phyloP scores from a whole-genome alignment of 2,329 filamentous ascomycete species.

The Karstenula rhodostoma region DNA sequence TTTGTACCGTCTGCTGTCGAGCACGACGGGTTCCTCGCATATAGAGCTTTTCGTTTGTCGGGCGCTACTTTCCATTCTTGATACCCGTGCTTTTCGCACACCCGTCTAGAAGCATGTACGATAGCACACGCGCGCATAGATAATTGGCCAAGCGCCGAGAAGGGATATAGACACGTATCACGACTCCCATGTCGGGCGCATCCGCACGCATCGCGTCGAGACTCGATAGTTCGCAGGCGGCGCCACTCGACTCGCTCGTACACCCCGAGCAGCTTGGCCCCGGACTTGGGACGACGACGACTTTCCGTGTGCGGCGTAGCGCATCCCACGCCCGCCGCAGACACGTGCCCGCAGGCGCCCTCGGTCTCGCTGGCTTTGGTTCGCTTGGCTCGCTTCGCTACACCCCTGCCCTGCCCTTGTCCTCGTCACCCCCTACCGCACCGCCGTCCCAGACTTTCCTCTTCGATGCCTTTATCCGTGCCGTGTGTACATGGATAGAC shows the following conservation, averaged over 20 bases:
- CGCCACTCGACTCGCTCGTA: neutral
- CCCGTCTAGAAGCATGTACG: conserved; percentile 22
- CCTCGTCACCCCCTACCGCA: neutral
- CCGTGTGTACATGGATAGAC: neutral
- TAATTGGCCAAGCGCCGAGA: conserved; percentile 7
- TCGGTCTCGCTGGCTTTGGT: conserved; percentile 11
- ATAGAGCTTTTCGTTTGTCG: conserved; percentile 13
- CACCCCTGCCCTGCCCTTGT: neutral
- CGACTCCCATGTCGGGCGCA: conserved; percentile 11
- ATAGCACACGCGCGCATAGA: conserved; percentile 13
- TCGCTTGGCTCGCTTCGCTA: neutral
- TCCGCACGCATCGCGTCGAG: neutral
- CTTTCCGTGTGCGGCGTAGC: conserved; percentile 5
- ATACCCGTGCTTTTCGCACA: conserved; percentile 25
- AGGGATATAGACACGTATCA: conserved; percentile 21
- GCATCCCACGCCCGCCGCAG: neutral
- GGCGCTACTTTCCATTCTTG: conserved; percentile 18
- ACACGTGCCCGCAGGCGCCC: conserved; percentile 2
- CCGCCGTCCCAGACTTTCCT: conserved; percentile 6
- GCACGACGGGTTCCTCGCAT: conserved; percentile 13
- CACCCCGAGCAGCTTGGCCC: neutral
- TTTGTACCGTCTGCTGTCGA: conserved; percentile 6
- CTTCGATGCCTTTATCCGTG: conserved; percentile 10
- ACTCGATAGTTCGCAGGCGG: neutral
- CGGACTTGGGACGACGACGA: conserved; percentile 2